These are phyloP conservation scores for Penicillium lagena DNA, from an alignment of 495 filamentous ascomycete species.

Conservation along the genomic window DNA sequence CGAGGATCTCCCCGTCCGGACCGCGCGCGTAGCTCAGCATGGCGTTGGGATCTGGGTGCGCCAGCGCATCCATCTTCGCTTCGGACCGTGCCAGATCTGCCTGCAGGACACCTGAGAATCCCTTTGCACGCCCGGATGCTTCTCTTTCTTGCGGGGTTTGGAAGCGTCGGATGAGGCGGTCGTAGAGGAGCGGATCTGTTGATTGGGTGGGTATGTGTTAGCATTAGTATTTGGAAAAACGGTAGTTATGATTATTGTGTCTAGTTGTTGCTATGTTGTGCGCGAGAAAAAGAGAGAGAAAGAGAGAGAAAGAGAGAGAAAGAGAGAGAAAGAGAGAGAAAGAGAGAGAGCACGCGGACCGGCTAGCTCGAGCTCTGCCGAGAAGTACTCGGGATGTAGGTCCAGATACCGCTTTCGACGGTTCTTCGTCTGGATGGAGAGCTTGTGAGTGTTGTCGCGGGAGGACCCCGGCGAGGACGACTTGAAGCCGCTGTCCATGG, in stretches of 20 bases:
- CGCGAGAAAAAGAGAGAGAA: conserved; percentile 2
- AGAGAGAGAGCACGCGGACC: conserved; percentile 47
- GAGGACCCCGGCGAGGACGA: conserved; percentile 4
- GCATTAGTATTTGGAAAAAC: background rate
- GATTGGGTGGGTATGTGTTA: conserved; percentile 24
- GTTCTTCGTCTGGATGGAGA: conserved; percentile 48
- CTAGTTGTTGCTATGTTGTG: background rate
- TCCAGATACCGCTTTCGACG: conserved; percentile 60
- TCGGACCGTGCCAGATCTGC: conserved; percentile 67
- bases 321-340: conserved; percentile 11
- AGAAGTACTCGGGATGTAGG: conserved; percentile 57
- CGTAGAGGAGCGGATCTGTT: conserved; percentile 73
- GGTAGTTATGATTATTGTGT: background rate
- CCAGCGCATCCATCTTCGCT: conserved; percentile 59
- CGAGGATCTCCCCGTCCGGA: conserved; percentile 48
- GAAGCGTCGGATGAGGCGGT: conserved; percentile 71
- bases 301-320: conserved; percentile 20
- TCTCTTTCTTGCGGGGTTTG: conserved; percentile 68
- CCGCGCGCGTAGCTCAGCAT: conserved; percentile 42
- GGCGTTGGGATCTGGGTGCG: conserved; percentile 45
- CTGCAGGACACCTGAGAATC: conserved; percentile 67
- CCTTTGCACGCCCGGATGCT: conserved; percentile 61
- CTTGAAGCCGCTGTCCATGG: conserved; percentile 22
- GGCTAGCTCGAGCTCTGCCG: conserved; percentile 56
- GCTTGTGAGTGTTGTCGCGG: conserved; percentile 2